Base-by-base conservation (phyloP, 805 yeast genomes). In the Nakazawaea populi region DNA sequence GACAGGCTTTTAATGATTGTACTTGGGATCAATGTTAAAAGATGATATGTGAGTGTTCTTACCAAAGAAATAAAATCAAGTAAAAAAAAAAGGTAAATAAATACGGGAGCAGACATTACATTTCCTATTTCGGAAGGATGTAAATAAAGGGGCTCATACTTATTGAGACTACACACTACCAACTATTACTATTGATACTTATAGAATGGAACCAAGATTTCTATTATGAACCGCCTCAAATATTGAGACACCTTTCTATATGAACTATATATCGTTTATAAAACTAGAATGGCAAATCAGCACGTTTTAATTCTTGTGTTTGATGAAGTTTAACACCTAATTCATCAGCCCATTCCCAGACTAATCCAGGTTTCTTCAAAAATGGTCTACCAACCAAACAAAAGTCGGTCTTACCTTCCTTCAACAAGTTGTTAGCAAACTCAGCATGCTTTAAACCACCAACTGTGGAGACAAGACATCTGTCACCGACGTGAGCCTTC, bases 321-420 rank as follows among this genome's bases (percentile, higher is more conserved):
- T 71, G 68, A 52, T 71, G 62, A 5, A 75, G 55, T 47, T 65
- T 56, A 32, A 78, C 72, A 4, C 66, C 75, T 44, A 79, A 64
- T 38, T 76, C 71, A 42, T 74, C 74, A 2, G 85, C 87, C 70
- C 77, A 75, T 6, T 61, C 57, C 64, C 74, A 72, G 6, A 70
- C 78, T 39, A 77, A 67, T n/a, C 74, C 76, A 4, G 85, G 83
- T 54, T 75, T 69, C 53, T 66, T 70, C 53, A 80, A 61, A 55
- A 77, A 78, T 2, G 61, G 68, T 14, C 69, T 58, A 0, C 81
- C 87, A 42, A 71, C 69, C 8, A 78, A 58, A 7, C 74, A 71
- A 29, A 79, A 51, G 60, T 82, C 87, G 46, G 75, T 69, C n/a
- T 55, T 55, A 3, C 74, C 75, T 11, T 69, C 60, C 48, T 73